phyloP scores from a whole-genome alignment of 2,329 filamentous ascomycete species.

The Venturia effusa region DNA sequence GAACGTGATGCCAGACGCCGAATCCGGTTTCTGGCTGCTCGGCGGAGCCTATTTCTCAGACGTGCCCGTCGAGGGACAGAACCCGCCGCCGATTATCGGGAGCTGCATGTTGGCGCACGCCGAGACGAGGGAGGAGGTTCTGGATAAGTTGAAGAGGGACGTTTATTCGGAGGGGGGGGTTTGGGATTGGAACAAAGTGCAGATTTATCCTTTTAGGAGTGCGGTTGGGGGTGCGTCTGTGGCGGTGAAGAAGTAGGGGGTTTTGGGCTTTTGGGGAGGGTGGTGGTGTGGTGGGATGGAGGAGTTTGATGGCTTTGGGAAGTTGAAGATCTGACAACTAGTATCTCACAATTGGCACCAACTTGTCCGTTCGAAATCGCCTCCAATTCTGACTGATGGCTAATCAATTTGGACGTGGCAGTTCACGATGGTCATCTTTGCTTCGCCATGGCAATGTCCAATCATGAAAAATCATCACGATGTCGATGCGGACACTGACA shows the following conservation, averaged over 20 bases:
- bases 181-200: conserved; percentile 54
- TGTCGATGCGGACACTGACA: too few relatives aligned
- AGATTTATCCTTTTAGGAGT: conserved; percentile 39
- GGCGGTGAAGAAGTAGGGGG: not conserved
- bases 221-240: conserved; percentile 24
- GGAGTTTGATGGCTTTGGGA: too few relatives aligned
- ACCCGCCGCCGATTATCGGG: conserved; percentile 55
- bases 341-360: too few relatives aligned
- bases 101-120: conserved; percentile 60
- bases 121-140: conserved; percentile 56
- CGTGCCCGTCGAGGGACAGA: conserved; percentile 47
- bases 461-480: too few relatives aligned
- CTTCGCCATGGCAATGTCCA: too few relatives aligned
- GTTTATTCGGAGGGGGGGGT: conserved; percentile 62
- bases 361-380: too few relatives aligned
- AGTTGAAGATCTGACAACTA: too few relatives aligned
- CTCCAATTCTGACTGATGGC: too few relatives aligned
- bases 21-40: conserved; percentile 49
- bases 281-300: too few relatives aligned
- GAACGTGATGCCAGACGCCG: conserved; percentile 40
- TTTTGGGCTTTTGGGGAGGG: too few relatives aligned
- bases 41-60: conserved; percentile 36
- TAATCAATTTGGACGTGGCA: too few relatives aligned
- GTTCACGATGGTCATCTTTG: too few relatives aligned
- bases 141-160: conserved; percentile 57